Evolutionary conservation across 176 grass and related monocot species (phyloP), one percentile per base, ranked within the genome.

Genomic region (Cymbopogon citratus): DNA sequence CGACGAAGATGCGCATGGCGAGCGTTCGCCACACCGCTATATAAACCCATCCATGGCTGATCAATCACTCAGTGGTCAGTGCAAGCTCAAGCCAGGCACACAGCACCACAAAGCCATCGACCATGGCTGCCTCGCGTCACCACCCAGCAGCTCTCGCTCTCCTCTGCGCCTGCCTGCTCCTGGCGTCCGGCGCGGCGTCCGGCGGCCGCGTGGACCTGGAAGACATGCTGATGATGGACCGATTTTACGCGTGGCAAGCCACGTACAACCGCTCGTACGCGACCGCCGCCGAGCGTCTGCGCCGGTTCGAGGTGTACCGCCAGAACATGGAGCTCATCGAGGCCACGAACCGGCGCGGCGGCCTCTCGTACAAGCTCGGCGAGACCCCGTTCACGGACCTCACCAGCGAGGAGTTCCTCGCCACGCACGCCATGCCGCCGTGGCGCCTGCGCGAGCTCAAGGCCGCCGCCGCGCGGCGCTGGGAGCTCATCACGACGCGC

Each of bases 361-460:
- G 7, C 66, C 83, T 74, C 9, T 40, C n/a, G 21, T 86, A 86
- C 63, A 2, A 0, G 60, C 83, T 86, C 64, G 66, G 63, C 27
- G 79, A 85, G 41, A 90, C 80, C 23, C 77, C 63, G 77, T 85
- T 89, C 63, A 35, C 87, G 41, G 82, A 89, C 46, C 69, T 86
- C 66, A 86, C 78, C 27, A 66, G 27, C 59, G 25, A 83, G 12
- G 80, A 83, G 66, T 83, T 90, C 84, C 51, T 11, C n/a, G 68
- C 61, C 23, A 24, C 11, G 26, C 72, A 63, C 61, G 36, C 34
- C 34, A 83, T 28, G 46, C 35, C 49, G 35, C 31, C 31, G 31
- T 3, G 3, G 31, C 8, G 33, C n/a, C 1, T 18, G 16, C 0
- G 13, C 3, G 25, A 5, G 4, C 39, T 23, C 60, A 60, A 60